phyloP scores from a whole-genome alignment of 176 grass and related monocot genomes.

The Zea luxurians region DNA sequence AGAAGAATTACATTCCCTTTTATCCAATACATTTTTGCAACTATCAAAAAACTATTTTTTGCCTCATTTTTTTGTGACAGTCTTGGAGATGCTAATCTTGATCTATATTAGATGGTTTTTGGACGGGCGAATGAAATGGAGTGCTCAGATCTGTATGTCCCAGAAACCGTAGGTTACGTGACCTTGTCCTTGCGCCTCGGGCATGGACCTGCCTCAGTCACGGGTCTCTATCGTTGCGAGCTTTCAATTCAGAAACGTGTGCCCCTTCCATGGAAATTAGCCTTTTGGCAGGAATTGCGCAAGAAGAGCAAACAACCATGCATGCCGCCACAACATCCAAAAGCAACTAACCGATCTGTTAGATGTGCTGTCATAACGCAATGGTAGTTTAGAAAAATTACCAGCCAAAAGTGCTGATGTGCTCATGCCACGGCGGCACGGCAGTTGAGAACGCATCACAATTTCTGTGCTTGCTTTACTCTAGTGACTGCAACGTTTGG shows the following conservation, averaged over 20 bases:
- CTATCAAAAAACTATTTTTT: no score
- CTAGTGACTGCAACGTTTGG: slow-evolving; percentile 19
- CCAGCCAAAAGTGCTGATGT: background rate
- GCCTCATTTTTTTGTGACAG: background rate
- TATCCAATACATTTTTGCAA: no score
- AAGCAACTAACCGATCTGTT: slow-evolving; percentile 3
- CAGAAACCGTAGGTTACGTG: background rate
- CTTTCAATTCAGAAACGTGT: background rate
- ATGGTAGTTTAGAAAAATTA: slow-evolving; percentile 10
- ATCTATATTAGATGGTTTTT: background rate
- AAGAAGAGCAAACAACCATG: background rate
- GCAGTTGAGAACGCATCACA: slow-evolving; percentile 26
- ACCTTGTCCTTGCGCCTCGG: no score
- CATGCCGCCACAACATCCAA: background rate
- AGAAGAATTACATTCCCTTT: no score
- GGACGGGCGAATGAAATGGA: background rate
- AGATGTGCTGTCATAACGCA: background rate
- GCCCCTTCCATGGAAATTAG: background rate
- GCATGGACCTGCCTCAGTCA: background rate
- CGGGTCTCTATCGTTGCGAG: background rate
- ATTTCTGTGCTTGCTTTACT: slow-evolving; percentile 10
- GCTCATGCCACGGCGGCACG: background rate
- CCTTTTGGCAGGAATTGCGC: background rate
- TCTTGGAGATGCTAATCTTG: background rate
- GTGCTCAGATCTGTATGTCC: background rate